Evolutionary conservation across 2,329 filamentous ascomycete species (phyloP), one percentile per base, ranked within the genome.

Genomic region (Alternaria panax): DNA sequence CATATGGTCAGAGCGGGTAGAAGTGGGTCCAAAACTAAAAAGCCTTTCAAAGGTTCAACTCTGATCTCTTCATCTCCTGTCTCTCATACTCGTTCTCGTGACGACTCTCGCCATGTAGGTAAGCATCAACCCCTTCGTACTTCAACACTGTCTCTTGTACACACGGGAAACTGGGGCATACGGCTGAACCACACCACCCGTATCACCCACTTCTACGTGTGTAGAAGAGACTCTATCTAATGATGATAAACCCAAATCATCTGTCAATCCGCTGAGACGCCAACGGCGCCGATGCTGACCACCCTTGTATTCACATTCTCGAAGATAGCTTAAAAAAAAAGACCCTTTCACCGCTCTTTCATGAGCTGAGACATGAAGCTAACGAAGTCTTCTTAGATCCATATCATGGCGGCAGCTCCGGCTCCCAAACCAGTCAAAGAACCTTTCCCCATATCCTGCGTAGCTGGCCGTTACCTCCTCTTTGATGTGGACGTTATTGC

Each of bases 401-500:
- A 56, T 54, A 69, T 32, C 16, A 77, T 78, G 72, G 72, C 75
- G 59, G 64, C 73, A 59, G 68, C 64, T 59, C 58, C 71, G 61
- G 68, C 66, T 51, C 64, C 66, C 48, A 65, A 54, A 43, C 63
- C 73, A 57, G 75, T 81, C 57, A 66, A 75, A 16, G 84, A 88
- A 69, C 87, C 87, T 11, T 86, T 97, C 64, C 88, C 92, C 62
- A 95, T 98, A 73, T 94, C 92, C 66, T 85, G 87, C 75, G 88
- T 97, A 61, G 88, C 88, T 46, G 88, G 89, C 68, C 90, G 91
- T 66, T 97, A 94, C 81, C 87, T 97, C 61, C 84, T 99, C 68
- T 98, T 97, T 83, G 92, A 96, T 76, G 87, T 92, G 70, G 87
- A 93, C 74, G 88, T 89, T 65, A 90, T 93, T 60, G 88, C 90